Base-by-base conservation (phyloP, 495 filamentous ascomycete species). In the Aspergillus asperescens region DNA sequence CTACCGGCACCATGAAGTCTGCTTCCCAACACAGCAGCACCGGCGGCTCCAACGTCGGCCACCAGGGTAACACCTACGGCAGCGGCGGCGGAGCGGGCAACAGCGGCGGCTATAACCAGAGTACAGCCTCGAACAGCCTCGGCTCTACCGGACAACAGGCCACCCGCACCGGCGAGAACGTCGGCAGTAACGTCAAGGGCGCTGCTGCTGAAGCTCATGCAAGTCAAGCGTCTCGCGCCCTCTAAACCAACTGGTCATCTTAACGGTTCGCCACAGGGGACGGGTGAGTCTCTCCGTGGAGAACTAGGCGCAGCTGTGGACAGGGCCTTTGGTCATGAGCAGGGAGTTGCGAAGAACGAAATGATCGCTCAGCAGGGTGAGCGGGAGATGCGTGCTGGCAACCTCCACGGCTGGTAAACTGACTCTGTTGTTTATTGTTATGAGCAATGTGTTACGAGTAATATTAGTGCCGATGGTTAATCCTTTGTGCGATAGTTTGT, bases 271-370 rank as follows among this genome's bases (percentile, higher is more conserved):
- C 16, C 12, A 24, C 34, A 74, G 70, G 73, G 73, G 7, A 62
- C 63, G 18, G 71, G 71, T n/a, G 73, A 76, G 53, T 65, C 69
- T 1, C 58, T 76, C n/a, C 69, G 73, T n/a, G 73, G 73, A 4
- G 62, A 61, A 5, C 20, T 75, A 18, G 70, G 57, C 45, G 59
- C 68, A 3, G 66, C 68, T 0, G 67, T 75, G 38, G 73, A 76
- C 39, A 60, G 61, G 52, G 58, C 69, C 0, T 73, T 75, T 52
- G 68, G 71, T 16, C 62, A 68, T n/a, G 46, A 64, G 3, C 62
- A 73, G 18, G 63, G 66, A 3, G 69, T 63, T 1, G 59, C 61
- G 19, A 62, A 66, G 51, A 73, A 75, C 52, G 60, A 67, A 8
- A 52, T 55, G 12, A 70, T 76, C 57, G 71, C 71, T 0, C 55